These are phyloP conservation scores for Zygosaccharomyces siamensis DNA, from an alignment of 805 yeast species.

Conservation along the genomic window DNA sequence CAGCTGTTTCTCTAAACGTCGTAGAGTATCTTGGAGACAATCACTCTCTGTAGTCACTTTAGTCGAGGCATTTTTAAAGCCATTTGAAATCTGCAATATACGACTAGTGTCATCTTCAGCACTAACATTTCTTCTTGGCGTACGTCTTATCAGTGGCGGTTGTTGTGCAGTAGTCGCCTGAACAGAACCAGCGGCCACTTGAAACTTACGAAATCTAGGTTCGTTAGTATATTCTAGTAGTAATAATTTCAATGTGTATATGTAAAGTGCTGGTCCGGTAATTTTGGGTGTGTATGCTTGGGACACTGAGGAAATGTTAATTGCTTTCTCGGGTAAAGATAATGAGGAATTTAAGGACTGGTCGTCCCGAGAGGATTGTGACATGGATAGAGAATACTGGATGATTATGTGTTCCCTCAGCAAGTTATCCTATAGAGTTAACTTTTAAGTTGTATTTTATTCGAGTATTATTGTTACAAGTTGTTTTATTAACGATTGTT, in stretches of 20 bases:
- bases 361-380: not conserved
- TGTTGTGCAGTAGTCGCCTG: conserved; percentile 11
- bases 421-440: not conserved
- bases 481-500: too few relatives aligned
- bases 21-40: conserved; percentile 36
- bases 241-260: conserved; percentile 49
- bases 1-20: conserved; percentile 39
- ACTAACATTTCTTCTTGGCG: conserved; percentile 2
- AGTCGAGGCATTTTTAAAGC: conserved; percentile 1
- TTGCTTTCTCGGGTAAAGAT: conserved; percentile 6
- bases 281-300: conserved; percentile 8
- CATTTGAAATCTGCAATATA: conserved; percentile 12
- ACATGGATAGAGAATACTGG: not conserved
- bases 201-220: conserved; percentile 48
- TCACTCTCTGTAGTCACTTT: conserved; percentile 26
- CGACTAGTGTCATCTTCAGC: conserved; percentile 10
- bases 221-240: conserved; percentile 59
- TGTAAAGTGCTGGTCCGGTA: conserved; percentile 38
- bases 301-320: conserved; percentile 9
- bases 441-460: not conserved
- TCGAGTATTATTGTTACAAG: not conserved
- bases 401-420: not conserved
- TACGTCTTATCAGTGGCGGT: conserved; percentile 5
- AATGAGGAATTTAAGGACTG: conserved; percentile 4
- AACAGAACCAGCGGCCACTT: conserved; percentile 42